Conservation (phyloP, 306 rosid genomes). For the Trifolium subterraneum region DNA sequence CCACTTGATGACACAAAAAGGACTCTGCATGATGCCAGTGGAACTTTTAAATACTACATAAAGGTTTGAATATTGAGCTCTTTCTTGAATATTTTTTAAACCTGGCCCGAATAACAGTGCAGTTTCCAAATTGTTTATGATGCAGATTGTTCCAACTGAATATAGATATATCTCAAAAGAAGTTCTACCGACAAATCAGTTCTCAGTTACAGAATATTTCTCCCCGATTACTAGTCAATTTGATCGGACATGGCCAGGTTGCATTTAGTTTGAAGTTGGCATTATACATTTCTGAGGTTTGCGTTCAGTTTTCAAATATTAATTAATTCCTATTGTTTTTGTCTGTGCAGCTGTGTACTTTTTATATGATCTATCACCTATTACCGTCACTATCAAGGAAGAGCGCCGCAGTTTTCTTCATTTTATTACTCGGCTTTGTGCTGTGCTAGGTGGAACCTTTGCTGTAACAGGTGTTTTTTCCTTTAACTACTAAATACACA, state of each 20-base stretch:
- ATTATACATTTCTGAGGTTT: constrained; percentile 25
- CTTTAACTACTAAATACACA: neutral
- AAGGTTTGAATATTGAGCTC: constrained; percentile 61
- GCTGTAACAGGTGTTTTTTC: constrained; percentile 82
- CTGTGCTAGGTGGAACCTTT: constrained; percentile 95
- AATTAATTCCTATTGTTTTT: constrained; percentile 30
- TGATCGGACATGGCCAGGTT: constrained; percentile 97
- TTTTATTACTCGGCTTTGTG: constrained; percentile 94
- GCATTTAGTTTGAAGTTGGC: constrained; percentile 37
- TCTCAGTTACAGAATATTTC: constrained; percentile 94
- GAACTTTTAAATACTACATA: constrained; percentile 93
- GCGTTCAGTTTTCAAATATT: constrained; percentile 36
- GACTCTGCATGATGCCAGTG: constrained; percentile 79
- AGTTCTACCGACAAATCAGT: constrained; percentile 94
- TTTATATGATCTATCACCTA: constrained; percentile 96
- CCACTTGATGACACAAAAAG: constrained; percentile 88
- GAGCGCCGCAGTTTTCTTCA: constrained; percentile 98
- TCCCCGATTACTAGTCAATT: constrained; percentile 70
- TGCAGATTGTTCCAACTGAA: constrained; percentile 98
- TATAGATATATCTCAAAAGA: constrained; percentile 84
- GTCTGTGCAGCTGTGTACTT: constrained; percentile 89
- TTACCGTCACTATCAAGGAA: constrained; percentile 94
- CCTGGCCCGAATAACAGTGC: constrained; percentile 25
- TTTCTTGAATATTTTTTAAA: constrained; percentile 15
- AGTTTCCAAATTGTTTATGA: constrained; percentile 24